Evolutionary conservation across 208 protist genomes (phyloP).

Genomic region (Leishmania lainsoni): DNA sequence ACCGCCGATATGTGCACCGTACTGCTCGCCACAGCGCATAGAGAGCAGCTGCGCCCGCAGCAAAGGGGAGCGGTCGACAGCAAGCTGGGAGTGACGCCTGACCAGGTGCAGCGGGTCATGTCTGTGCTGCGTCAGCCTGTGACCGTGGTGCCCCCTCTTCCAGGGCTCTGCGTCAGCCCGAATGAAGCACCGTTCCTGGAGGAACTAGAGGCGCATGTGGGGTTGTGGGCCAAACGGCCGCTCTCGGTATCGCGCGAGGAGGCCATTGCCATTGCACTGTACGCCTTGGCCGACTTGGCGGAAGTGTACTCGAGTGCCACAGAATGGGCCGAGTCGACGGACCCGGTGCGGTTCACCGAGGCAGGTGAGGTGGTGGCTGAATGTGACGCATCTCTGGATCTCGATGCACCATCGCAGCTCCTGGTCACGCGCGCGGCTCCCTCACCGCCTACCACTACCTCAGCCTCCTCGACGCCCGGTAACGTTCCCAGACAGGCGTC

Average conservation of each 20-base stretch:
- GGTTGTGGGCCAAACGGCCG: conserved; percentile 11
- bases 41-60: not conserved
- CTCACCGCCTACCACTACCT: not conserved
- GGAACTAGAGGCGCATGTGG: conserved; percentile 36
- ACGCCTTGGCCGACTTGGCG: conserved; percentile 37
- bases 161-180: conserved; percentile 49
- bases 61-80: not conserved
- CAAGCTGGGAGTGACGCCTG: not conserved
- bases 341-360: not conserved
- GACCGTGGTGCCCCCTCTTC: conserved; percentile 47
- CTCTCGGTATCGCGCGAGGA: conserved; percentile 27
- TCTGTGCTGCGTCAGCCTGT: conserved; percentile 43
- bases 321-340: not conserved
- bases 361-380: not conserved
- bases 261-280: conserved; percentile 38
- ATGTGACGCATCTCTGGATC: not conserved
- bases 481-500: not conserved
- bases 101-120: conserved; percentile 22
- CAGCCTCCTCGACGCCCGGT: not conserved
- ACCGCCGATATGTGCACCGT: conserved; percentile 2
- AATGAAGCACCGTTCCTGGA: conserved; percentile 37
- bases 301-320: conserved; percentile 6
- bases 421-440: not conserved
- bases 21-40: not conserved
- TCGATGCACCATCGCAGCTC: not conserved